Conservation (phyloP, 2,329 filamentous ascomycete genomes). For the Parasarocladium wereldwijsianum region DNA sequence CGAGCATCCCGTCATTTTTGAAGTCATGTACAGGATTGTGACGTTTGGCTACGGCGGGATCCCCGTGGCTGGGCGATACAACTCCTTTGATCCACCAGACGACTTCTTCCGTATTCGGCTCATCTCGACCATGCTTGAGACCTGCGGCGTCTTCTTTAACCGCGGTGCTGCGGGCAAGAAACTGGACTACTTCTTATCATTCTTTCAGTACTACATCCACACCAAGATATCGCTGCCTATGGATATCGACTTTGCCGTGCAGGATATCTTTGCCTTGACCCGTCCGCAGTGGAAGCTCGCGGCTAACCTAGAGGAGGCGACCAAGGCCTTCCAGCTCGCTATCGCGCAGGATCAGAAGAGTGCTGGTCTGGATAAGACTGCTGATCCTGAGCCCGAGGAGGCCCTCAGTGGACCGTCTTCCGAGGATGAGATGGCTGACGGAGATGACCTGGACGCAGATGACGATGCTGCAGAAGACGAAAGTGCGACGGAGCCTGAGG, state of each 20-base stretch:
- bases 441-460: constrained; percentile 47
- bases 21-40: constrained; percentile 85
- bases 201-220: constrained; percentile 93
- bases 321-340: constrained; percentile 71
- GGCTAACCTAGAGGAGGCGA: constrained; percentile 67
- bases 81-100: constrained; percentile 71
- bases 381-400: constrained; percentile 64
- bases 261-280: constrained; percentile 75
- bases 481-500: constrained; percentile 27
- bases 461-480: constrained; percentile 46
- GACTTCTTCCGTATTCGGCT: constrained; percentile 94
- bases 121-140: constrained; percentile 79
- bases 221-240: constrained; percentile 83
- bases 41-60: constrained; percentile 84
- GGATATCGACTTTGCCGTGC: constrained; percentile 93
- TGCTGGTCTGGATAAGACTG: constrained; percentile 51
- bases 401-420: constrained; percentile 54
- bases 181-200: constrained; percentile 90
- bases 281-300: constrained; percentile 89
- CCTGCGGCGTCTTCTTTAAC: constrained; percentile 91
- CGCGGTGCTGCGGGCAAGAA: constrained; percentile 91
- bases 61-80: constrained; percentile 63
- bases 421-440: constrained; percentile 61
- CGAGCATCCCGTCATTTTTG: constrained; percentile 89
- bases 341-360: constrained; percentile 80